Conservation (phyloP, 106 monocot species). For the Dioscorea alata region DNA sequence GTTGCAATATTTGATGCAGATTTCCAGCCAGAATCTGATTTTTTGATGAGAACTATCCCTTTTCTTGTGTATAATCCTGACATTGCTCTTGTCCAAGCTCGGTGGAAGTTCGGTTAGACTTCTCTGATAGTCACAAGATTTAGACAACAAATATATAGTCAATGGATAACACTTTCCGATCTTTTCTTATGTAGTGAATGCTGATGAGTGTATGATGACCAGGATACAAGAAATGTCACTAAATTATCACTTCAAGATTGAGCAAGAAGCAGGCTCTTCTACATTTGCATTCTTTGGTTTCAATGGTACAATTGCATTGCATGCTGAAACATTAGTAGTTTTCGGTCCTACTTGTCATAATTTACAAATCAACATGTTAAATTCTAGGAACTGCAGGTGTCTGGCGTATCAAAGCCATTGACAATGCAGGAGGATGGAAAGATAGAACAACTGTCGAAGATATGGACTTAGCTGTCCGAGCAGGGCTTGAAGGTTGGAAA, state of each 20-base stretch:
- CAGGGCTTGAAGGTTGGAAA: slow-evolving; percentile 68
- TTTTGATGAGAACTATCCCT: slow-evolving; percentile 39
- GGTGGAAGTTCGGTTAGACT: slow-evolving; percentile 64
- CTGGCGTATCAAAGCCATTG: slow-evolving; percentile 61
- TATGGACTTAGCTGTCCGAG: slow-evolving; percentile 82
- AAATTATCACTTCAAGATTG: slow-evolving; percentile 89
- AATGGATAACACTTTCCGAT: too few species aligned
- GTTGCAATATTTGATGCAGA: slow-evolving; percentile 80
- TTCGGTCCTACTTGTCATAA: too few species aligned
- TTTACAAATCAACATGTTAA: too few species aligned
- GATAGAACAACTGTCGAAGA: slow-evolving; percentile 81
- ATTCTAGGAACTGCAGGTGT: slow-evolving; percentile 71
- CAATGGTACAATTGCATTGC: slow-evolving; percentile 35
- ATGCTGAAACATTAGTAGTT: background rate
- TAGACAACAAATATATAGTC: background rate
- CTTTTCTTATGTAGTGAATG: slow-evolving; percentile 40
- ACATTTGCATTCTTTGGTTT: slow-evolving; percentile 66
- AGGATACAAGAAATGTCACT: slow-evolving; percentile 87
- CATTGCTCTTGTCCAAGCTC: slow-evolving; percentile 57
- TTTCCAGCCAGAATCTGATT: slow-evolving; percentile 71
- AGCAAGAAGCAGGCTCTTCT: slow-evolving; percentile 69
- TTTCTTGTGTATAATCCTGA: slow-evolving; percentile 57
- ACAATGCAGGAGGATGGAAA: slow-evolving; percentile 78
- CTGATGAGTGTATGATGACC: slow-evolving; percentile 73
- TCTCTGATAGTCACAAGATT: background rate